Evolutionary conservation across 345 rosid species (phyloP), one percentile per base, ranked within the genome.

Genomic region (Eucalyptus victrix): DNA sequence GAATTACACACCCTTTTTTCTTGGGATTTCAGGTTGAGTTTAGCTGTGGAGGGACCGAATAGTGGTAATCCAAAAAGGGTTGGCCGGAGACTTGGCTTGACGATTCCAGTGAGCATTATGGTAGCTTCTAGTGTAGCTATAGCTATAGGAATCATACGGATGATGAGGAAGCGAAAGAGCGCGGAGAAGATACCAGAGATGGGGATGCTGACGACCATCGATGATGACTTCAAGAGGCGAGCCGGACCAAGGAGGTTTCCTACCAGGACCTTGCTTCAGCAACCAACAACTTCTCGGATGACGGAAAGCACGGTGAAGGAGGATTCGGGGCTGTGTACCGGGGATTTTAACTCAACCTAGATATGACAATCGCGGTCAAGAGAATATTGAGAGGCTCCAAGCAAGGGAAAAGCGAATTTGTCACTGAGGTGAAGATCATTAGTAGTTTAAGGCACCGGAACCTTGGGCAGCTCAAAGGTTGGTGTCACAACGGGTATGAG

Each of bases 401-500:
- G 42, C 94, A 94, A 42, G 94, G 95, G 3, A 92, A 89, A n/a
- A 94, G 86, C 45, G 94, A 96, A 92, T 95, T 92, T 62, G 56
- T 90, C 34, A 89, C 94, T 0, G 96, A 96, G 88, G 93, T 95
- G 26, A 95, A 93, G 90, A 81, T 88, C 86, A 94, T 95, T 87
- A 94, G 96, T 89, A 92, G 91, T 16, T 88, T 95, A 47, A 91
- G 98, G 69, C 98, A 95, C 88, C 87, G 95, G 5, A 96, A 95
- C 86, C 90, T 95, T 34, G 97, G 95, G 49, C 95, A 96, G 69
- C 94, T 96, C 56, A 90, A 95, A 5, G 97, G 98, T 60, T 96
- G 96, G 96, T 94, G 97, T 72, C 95, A 95, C 67, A 96, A 95
- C 8, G 91, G 81, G 88, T 90, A 90, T 6, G 95, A 95, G 89